Base-by-base conservation (phyloP, 306 rosid genomes). In the Pyrus pyrifolia region DNA sequence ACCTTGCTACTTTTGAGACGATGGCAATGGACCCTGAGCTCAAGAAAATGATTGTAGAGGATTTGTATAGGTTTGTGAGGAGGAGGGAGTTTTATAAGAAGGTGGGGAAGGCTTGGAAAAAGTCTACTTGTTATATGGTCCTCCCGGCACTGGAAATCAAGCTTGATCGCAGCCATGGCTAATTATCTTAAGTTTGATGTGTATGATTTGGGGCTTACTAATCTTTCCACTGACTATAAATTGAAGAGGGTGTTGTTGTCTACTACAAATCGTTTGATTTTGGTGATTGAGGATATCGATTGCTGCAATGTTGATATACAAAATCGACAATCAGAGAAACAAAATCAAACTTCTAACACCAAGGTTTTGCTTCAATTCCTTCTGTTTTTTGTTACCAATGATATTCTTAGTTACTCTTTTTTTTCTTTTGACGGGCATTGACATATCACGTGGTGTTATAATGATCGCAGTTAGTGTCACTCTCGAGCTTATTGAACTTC, bases 91-190 rank as follows among this genome's bases (percentile, higher is more conserved):
- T 35, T 35, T 35, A 35, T 35, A 35, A 35, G 82, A 78, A 33
- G 17, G 88, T 85, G 5, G 86, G 84, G 14, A 85, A 80, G 81
- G 83, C 89, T 15, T 86, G 89, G 89, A 86, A 86, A 59, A 68
- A 51, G 89, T 83, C 40, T 85, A 85, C 21, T 70, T 85, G 78
- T 35, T 82, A 46, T 85, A 82, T 40, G 83, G 89, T 42, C 86
- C 83, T 0, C 83, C 81, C 4, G 83, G 83, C 6, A 80, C 86
- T 1, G 81, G 86, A 0, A 83, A 49, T 86, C 86, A 0, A 82
- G 83, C 72, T 74, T 83, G 74, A 42, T 86, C 29, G 86, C 83
- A 0, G 85, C 89, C 51, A 83, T 86, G 86, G 89, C 89, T 62
- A 86, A 83, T 67, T 80, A 80, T 65, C 81, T 83, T 58, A 86